Conservation (phyloP, 441 rosid species). For the Populus hybrid region DNA sequence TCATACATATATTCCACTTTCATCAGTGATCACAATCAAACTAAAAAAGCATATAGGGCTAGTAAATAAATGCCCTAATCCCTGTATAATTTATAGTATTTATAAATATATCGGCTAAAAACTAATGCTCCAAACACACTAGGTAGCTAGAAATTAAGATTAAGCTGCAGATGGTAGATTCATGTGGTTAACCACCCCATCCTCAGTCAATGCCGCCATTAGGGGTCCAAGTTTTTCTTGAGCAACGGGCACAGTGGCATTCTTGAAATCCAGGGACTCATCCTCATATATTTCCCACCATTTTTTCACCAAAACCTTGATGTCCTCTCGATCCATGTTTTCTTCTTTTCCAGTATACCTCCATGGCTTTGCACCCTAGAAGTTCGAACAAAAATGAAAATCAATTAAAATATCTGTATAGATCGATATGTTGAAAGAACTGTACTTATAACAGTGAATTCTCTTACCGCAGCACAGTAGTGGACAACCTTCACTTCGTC, state of each 20-base stretch:
- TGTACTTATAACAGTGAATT: background rate
- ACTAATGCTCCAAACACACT: background rate
- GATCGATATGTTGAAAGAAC: background rate
- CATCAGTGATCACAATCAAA: background rate
- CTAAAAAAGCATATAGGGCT: background rate
- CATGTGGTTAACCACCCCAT: slow-evolving; percentile 15
- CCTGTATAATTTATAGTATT: background rate
- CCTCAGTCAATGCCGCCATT: slow-evolving; percentile 22
- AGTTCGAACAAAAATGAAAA: background rate
- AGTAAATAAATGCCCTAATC: background rate
- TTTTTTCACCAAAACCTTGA: slow-evolving; percentile 55
- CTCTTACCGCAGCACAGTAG: slow-evolving; percentile 63
- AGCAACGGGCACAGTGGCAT: background rate
- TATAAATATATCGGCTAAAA: background rate
- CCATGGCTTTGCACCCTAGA: slow-evolving; percentile 81
- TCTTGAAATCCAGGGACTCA: slow-evolving; percentile 47
- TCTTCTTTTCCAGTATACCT: slow-evolving; percentile 59
- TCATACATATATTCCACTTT: background rate
- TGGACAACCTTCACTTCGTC: slow-evolving; percentile 58
- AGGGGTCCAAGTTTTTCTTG: slow-evolving; percentile 25
- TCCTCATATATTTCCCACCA: slow-evolving; percentile 85
- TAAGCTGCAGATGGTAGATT: slow-evolving; percentile 45
- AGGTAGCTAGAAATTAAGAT: background rate
- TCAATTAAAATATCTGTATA: background rate
- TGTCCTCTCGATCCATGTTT: slow-evolving; percentile 66